A percentile compares a stretch with the other conserved stretches of the same genome.
Conservation (phyloP, 371 early-diverging fungal genomes). For the Rhizomucor pusillus region DNA sequence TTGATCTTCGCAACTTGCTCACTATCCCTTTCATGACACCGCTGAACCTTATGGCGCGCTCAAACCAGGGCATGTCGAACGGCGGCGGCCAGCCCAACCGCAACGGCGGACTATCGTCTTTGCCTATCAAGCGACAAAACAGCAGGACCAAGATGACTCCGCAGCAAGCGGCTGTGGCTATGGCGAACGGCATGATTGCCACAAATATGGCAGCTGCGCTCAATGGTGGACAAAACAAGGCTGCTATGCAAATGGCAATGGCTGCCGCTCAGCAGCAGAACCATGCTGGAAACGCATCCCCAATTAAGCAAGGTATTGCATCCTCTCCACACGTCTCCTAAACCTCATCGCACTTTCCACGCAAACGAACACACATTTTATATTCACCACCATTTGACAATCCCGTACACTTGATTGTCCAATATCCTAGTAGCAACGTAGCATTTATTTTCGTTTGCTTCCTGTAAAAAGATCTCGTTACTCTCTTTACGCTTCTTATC, state of each 20-base stretch:
- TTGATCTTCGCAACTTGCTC: constrained; percentile 49
- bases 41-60: not conserved
- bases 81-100: constrained; percentile 1
- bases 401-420: too few relatives aligned
- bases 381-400: too few relatives aligned
- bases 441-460: too few relatives aligned
- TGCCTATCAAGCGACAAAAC: constrained; percentile 36
- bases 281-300: not conserved
- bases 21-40: constrained; percentile 39
- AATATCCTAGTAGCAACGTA: too few relatives aligned
- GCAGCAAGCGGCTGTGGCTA: constrained; percentile 42
- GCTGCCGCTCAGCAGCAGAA: constrained; percentile 30
- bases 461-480: too few relatives aligned
- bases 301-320: too few relatives aligned
- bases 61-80: too few relatives aligned
- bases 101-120: constrained; percentile 13
- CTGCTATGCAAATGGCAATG: constrained; percentile 36
- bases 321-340: too few relatives aligned
- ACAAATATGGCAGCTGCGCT: constrained; percentile 46
- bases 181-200: constrained; percentile 49
- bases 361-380: too few relatives aligned
- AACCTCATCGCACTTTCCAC: too few relatives aligned
- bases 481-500: not conserved
- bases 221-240: constrained; percentile 25
- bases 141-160: constrained; percentile 42